Evolutionary conservation across 257 asterid genomes (phyloP), one percentile per base, ranked within the genome.

Genomic region (Solanum ahanhuiri): DNA sequence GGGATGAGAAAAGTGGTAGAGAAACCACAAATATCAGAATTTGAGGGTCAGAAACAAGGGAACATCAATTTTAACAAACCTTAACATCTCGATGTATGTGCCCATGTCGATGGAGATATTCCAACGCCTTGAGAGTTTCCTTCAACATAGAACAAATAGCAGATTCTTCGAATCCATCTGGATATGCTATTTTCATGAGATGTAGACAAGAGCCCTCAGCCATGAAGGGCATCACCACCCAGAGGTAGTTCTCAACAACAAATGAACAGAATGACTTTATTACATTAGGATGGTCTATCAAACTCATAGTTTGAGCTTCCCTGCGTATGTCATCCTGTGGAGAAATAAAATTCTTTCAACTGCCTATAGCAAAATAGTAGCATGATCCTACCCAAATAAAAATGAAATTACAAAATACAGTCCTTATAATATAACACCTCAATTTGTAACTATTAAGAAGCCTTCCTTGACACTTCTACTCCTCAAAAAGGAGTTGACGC

Each of bases 181-280:
- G 96, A 90, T 97, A 95, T 85, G 99, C 98, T 85, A 89, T 92
- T 90, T 97, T 97, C 98, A 97, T 97, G 89, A 97, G 97, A 91
- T 97, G 99, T 45, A 95, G 93, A 92, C 98, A 95, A 88, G 99
- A 97, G 71, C 99, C 99, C 89, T 97, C 98, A 25, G 97, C 98
- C 99, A 95, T 95, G 89, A 89, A 97, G 69, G 98, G 98, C 99
- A 97, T 97, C 81, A 94, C 91, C 92, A 95, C 98, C 99, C 99
- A 95, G 85, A 97, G 99, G 91, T 95, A 93, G 91, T 88, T 92
- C 54, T 93, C 98, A 90, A 95, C 99, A 89, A 96, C 98, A 92
- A 97, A 97, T 22, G 99, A 97, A 86, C 99, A 95, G 91, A 87
- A 92, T 83, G 98, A 95, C 88, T 87, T 95, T 86, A 97, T 94